phyloP scores from a whole-genome alignment of 257 asterid species.

The Fraxinus quadrangulata region DNA sequence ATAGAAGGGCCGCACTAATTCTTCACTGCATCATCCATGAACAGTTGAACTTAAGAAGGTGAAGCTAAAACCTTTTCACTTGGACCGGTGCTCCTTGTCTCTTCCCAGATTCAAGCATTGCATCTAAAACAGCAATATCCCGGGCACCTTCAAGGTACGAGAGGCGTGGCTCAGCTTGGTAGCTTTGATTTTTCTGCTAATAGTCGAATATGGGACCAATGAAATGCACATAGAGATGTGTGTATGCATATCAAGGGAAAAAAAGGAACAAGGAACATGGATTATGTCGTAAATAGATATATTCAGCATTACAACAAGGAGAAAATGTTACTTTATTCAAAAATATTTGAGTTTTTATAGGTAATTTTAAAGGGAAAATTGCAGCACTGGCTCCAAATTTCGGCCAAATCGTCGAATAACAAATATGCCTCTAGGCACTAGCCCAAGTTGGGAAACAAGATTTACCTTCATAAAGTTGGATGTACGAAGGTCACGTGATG shows the following conservation, averaged over 20 bases:
- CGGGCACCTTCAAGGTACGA: conserved; percentile 61
- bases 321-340: too few species aligned
- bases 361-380: neutral
- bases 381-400: neutral
- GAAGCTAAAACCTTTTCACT: conserved; percentile 46
- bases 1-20: neutral
- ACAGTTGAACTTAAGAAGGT: conserved; percentile 12
- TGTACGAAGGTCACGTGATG: too few species aligned
- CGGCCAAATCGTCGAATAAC: neutral
- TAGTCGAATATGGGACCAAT: neutral
- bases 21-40: conserved; percentile 5
- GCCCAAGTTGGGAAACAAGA: too few species aligned
- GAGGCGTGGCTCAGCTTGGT: conserved; percentile 45
- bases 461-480: too few species aligned
- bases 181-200: conserved; percentile 42
- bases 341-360: neutral
- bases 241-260: neutral
- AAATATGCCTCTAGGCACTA: neutral
- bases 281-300: neutral
- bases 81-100: conserved; percentile 53
- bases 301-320: neutral
- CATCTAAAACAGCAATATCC: conserved; percentile 63
- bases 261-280: neutral
- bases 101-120: conserved; percentile 74
- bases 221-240: neutral